Base-by-base conservation (phyloP, 2,329 filamentous ascomycete species). In the Fusarium tanahbumbuense region DNA sequence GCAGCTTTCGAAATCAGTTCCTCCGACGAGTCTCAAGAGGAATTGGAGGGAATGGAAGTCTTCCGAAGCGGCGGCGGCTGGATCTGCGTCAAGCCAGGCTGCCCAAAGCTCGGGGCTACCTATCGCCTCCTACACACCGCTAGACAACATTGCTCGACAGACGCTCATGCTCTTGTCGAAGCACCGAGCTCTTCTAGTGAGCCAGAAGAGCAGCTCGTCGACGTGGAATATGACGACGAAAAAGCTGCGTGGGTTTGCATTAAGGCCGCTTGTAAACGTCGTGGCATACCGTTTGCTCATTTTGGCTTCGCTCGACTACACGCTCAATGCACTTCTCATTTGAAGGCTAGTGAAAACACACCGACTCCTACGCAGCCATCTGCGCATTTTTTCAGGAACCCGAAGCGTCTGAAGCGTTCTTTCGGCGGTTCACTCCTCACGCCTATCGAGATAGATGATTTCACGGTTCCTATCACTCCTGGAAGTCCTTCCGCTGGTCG, bases 401-500 rank as follows among this genome's bases (percentile, higher is more conserved):
- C 72, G 2, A 48, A 40, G 2, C 49, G 34, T 18, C 12, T 12
- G 12, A 53, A 27, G 13, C 49, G 12, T 8, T 42, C 34, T 18
- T 27, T n/a, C 40, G 1, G 20, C 8, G 3, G 23, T 18, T 2
- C 32, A 28, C 37, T 68, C 1, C 28, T 61, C 1, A 70, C 70
- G 1, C 70, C 70, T 1, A 54, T 64, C 7, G 57, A 72, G 3
- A 32, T 56, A 1, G 40, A 42, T 3, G 25, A 16, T 7, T 32
- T 42, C 3, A 22, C 49, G 1, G 50, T 37, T 4, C 22, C 27
- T 6, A 20, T 13, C 13, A 72, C 25, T 1, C 72, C 68, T 1
- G 27, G 18, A 7, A 74, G 71, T n/a, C 71, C 73, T 5, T 75
- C 71, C 4, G 48, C 53, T 4, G 73, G 68, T 3, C 63, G 71